Evolutionary conservation across 148 eudicot species (phyloP).

Genomic region (Selenicereus undatus): DNA sequence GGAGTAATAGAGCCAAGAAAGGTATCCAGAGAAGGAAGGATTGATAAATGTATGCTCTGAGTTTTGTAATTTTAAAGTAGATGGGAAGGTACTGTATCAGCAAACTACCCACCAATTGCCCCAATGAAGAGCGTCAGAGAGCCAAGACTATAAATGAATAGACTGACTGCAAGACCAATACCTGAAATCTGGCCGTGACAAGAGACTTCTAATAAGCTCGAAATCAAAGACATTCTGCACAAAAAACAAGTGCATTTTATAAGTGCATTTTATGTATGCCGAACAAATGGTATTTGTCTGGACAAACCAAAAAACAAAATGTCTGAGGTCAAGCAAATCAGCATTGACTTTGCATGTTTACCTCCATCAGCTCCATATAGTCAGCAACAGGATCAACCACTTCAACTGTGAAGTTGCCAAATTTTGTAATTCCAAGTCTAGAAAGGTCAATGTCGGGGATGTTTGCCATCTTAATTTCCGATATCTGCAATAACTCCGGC

Average conservation of each 20-base stretch:
- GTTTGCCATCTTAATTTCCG: constrained; percentile 86
- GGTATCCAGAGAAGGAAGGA: background rate
- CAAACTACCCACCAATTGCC: background rate
- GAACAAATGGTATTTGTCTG: background rate
- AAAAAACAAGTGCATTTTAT: background rate
- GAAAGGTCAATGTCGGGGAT: constrained; percentile 90
- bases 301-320: background rate
- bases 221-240: constrained; percentile 95
- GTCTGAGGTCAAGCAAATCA: background rate
- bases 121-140: too few species aligned
- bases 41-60: background rate
- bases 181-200: constrained; percentile 87
- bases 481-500: constrained; percentile 56
- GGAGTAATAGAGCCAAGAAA: background rate
- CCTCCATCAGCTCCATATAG: constrained; percentile 93
- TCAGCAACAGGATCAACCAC: constrained; percentile 96
- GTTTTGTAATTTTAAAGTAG: background rate
- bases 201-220: constrained; percentile 69
- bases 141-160: background rate
- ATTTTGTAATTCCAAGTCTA: constrained; percentile 57
- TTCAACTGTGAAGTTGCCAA: constrained; percentile 78
- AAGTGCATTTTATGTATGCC: background rate
- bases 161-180: background rate
- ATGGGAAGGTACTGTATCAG: background rate
- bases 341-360: constrained; percentile 24